These are phyloP conservation scores for Heliamphora exappendiculata DNA, from an alignment of 148 eudicot genomes.

Conservation along the genomic window DNA sequence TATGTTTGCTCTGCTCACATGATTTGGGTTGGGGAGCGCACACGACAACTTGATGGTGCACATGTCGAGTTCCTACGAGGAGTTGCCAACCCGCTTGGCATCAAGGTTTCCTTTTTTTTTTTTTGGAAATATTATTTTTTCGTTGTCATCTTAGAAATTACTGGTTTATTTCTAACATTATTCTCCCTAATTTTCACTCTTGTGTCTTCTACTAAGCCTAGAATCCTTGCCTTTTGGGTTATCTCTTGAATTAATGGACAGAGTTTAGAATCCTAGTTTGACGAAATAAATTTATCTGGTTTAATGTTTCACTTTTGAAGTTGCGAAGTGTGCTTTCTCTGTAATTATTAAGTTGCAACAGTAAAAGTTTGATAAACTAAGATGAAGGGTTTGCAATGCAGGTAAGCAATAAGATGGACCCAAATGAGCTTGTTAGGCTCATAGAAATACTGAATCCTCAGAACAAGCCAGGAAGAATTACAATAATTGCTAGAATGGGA, in stretches of 20 bases:
- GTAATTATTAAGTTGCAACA: background rate
- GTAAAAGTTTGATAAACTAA: background rate
- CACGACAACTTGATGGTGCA: slow-evolving; percentile 75
- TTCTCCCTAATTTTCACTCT: background rate
- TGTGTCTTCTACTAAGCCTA: background rate
- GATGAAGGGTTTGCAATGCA: slow-evolving; percentile 9
- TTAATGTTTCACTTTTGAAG: background rate
- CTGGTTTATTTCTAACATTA: background rate
- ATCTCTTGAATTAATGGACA: background rate
- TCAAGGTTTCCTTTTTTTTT: slow-evolving; percentile 73
- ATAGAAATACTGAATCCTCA: slow-evolving; percentile 68
- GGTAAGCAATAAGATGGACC: slow-evolving; percentile 81
- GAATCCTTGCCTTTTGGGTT: background rate
- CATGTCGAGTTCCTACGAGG: slow-evolving; percentile 75
- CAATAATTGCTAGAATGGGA: slow-evolving; percentile 69
- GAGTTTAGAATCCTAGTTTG: background rate
- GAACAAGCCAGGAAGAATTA: slow-evolving; percentile 69
- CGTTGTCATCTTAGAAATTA: background rate
- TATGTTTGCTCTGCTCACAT: slow-evolving; percentile 81
- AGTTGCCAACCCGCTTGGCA: slow-evolving; percentile 68
- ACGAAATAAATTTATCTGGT: background rate
- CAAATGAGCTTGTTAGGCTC: slow-evolving; percentile 65
- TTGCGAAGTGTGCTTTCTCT: background rate
- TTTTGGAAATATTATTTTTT: slow-evolving; percentile 7
- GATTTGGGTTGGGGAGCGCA: slow-evolving; percentile 84